Conservation (phyloP, 2,329 filamentous ascomycete genomes). For the Fusarium pseudocircinatum region DNA sequence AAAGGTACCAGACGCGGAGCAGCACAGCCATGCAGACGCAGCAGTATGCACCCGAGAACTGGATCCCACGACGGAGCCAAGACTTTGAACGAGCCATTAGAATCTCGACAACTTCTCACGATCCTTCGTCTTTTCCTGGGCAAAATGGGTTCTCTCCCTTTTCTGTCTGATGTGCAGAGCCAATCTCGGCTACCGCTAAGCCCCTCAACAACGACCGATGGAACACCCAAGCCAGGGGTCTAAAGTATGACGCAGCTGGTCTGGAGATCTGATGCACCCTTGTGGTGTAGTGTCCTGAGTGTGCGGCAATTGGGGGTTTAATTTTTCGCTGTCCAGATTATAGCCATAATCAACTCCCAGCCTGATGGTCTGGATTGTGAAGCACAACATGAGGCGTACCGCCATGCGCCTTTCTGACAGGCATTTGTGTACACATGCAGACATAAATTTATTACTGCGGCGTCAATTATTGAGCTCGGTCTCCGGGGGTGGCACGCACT, state of each 20-base stretch:
- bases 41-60: constrained; percentile 9
- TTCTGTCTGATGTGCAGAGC: constrained; percentile 19
- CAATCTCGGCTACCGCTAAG: constrained; percentile 35
- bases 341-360: neutral
- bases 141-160: neutral
- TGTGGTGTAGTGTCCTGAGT: constrained; percentile 11
- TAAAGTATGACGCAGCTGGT: constrained; percentile 32
- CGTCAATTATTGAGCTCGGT: constrained; percentile 20
- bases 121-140: neutral
- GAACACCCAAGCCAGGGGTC: constrained; percentile 17
- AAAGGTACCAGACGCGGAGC: constrained; percentile 27
- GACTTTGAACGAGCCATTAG: constrained; percentile 11
- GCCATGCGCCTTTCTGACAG: constrained; percentile 3
- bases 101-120: constrained; percentile 10
- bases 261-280: constrained; percentile 10
- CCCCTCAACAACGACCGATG: constrained; percentile 30
- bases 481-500: neutral
- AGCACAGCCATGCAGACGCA: constrained; percentile 9
- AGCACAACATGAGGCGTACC: neutral
- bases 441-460: neutral
- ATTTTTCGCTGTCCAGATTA: neutral
- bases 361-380: neutral
- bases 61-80: neutral
- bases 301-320: constrained; percentile 12
- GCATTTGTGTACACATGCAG: neutral